A percentile compares a stretch with the other conserved stretches of the same genome.
These are phyloP conservation scores for Hyaloscypha bicolor DNA, from an alignment of 495 filamentous ascomycete species.

Conservation along the genomic window DNA sequence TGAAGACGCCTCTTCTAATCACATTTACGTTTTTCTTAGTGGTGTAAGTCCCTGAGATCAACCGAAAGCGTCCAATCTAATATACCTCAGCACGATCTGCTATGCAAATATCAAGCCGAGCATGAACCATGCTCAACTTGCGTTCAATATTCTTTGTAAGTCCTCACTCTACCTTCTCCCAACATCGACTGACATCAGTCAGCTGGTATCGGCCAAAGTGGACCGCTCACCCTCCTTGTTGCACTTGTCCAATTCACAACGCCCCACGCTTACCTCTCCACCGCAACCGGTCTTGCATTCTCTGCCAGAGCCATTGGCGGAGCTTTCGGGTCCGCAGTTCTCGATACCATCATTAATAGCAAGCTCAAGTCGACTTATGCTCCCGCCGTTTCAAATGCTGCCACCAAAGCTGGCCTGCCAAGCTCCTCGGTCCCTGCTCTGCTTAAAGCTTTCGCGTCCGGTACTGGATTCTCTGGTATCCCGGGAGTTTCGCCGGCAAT, in stretches of 20 bases:
- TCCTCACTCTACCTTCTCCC: neutral
- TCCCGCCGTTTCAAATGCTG: constrained; percentile 39
- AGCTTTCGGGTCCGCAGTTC: constrained; percentile 56
- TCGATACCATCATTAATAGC: constrained; percentile 55
- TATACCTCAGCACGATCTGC: constrained; percentile 40
- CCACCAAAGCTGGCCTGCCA: constrained; percentile 45
- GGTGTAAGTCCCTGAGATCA: constrained; percentile 36
- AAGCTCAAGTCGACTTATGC: constrained; percentile 44
- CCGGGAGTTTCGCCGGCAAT: constrained; percentile 39
- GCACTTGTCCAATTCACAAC: constrained; percentile 56
- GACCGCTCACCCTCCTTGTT: constrained; percentile 41
- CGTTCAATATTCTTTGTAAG: constrained; percentile 45
- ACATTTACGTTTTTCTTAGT: constrained; percentile 51
- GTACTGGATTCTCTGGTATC: constrained; percentile 34
- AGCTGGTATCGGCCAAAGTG: constrained; percentile 48
- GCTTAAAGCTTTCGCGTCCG: constrained; percentile 39
- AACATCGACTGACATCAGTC: constrained; percentile 8
- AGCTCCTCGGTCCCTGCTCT: constrained; percentile 39
- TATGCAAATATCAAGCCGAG: constrained; percentile 50
- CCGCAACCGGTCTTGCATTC: constrained; percentile 56
- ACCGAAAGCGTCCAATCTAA: constrained; percentile 17
- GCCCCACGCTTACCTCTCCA: constrained; percentile 55
- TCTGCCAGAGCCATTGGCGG: constrained; percentile 56
- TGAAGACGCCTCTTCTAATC: constrained; percentile 49
- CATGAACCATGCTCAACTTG: constrained; percentile 50